phyloP scores from a whole-genome alignment of 202 grass and related monocot genomes.

The Bolboschoenoplectus hybrid region DNA sequence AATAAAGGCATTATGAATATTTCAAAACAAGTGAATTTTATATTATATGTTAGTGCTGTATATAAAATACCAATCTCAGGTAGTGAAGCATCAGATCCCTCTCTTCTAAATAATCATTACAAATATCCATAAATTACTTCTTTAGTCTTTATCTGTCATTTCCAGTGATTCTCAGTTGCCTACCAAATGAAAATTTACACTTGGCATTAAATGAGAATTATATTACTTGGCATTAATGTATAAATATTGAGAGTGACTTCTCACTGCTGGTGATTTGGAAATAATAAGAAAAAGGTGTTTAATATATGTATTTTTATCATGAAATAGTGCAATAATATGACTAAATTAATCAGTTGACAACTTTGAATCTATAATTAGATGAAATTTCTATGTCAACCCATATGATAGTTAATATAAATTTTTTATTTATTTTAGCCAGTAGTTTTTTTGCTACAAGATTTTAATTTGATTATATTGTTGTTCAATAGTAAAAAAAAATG shows the following conservation, averaged over 20 bases:
- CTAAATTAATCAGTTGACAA: background rate
- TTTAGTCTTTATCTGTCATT: background rate
- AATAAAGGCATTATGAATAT: no score
- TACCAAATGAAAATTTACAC: background rate
- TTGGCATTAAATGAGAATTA: background rate
- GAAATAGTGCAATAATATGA: background rate
- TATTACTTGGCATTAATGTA: conserved; percentile 7
- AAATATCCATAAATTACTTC: background rate
- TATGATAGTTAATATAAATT: background rate
- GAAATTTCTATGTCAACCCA: background rate
- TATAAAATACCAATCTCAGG: background rate
- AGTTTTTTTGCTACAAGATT: background rate
- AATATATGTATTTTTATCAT: background rate
- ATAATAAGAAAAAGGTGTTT: background rate
- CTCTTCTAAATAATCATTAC: background rate
- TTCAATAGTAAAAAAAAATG: background rate
- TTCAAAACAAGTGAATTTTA: no score
- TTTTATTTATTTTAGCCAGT: background rate
- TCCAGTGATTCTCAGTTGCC: background rate
- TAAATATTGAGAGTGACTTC: background rate
- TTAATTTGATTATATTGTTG: background rate
- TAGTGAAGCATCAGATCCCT: background rate
- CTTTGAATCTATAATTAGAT: background rate
- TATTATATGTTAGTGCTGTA: background rate
- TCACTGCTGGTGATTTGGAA: background rate